Evolutionary conservation across 345 rosid species (phyloP).

Genomic region (Bruguiera parviflora): DNA sequence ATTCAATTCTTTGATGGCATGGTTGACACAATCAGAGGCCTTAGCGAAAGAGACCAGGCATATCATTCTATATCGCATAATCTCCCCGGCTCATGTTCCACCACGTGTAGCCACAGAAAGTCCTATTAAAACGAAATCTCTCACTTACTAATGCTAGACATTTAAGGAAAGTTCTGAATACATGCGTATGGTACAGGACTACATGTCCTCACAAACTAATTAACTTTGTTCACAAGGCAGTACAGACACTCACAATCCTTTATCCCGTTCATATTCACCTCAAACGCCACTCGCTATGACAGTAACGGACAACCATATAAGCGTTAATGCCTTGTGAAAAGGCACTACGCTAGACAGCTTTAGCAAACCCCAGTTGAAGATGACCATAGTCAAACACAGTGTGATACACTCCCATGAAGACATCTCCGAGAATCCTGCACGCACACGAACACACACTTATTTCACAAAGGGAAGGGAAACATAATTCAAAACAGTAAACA

Average conservation of each 20-base stretch:
- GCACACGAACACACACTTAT: not conserved
- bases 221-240: not conserved
- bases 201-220: too few species aligned
- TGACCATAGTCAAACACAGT: slow-evolving; percentile 62
- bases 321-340: not conserved
- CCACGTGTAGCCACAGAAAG: too few species aligned
- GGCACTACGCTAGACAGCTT: slow-evolving; percentile 36
- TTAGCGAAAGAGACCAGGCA: too few species aligned
- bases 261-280: not conserved
- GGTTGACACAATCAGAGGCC: too few species aligned
- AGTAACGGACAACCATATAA: not conserved
- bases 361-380: slow-evolving; percentile 63
- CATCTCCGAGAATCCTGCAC: slow-evolving; percentile 74
- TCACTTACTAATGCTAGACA: too few species aligned
- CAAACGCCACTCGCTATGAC: not conserved
- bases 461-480: too few species aligned
- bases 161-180: too few species aligned
- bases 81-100: too few species aligned
- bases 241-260: not conserved
- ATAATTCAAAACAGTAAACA: not conserved
- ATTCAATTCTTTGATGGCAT: too few species aligned
- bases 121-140: too few species aligned
- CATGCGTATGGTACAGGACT: too few species aligned
- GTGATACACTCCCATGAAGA: slow-evolving; percentile 83
- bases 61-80: too few species aligned